Conservation (phyloP, 1,284 basidiomycete genomes). For the Cystobasidiaceae sp. region DNA sequence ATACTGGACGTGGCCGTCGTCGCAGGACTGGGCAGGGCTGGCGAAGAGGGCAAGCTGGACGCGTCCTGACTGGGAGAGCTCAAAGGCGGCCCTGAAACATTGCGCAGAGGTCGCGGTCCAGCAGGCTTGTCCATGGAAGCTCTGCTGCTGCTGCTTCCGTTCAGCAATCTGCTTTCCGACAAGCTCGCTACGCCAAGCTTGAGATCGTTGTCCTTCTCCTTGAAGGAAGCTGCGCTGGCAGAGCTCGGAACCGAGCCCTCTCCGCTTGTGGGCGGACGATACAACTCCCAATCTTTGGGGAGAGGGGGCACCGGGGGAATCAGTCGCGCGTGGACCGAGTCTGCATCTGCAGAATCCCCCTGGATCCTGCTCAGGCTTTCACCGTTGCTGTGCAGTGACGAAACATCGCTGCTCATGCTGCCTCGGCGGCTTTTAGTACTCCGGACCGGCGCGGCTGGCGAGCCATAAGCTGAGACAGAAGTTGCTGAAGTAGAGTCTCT, state of each 20-base stretch:
- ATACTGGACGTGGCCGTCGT: too few species aligned
- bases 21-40: too few species aligned
- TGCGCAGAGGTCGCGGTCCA: slow-evolving; percentile 18
- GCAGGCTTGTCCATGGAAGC: slow-evolving; percentile 26
- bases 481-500: slow-evolving; percentile 77
- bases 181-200: slow-evolving; percentile 20
- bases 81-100: not conserved
- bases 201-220: slow-evolving; percentile 9
- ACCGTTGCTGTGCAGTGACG: slow-evolving; percentile 59
- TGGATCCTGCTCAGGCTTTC: slow-evolving; percentile 46
- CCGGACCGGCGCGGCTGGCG: slow-evolving; percentile 60
- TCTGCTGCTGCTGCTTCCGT: slow-evolving; percentile 3
- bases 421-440: slow-evolving; percentile 54
- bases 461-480: slow-evolving; percentile 64
- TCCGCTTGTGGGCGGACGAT: slow-evolving; percentile 57
- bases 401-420: slow-evolving; percentile 79
- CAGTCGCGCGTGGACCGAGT: slow-evolving; percentile 42
- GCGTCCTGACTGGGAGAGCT: slow-evolving; percentile 25
- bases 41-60: slow-evolving; percentile 34
- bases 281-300: slow-evolving; percentile 79
- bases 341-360: slow-evolving; percentile 40
- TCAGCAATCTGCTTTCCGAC: slow-evolving; percentile 26
- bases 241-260: slow-evolving; percentile 28
- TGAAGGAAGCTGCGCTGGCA: slow-evolving; percentile 21
- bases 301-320: slow-evolving; percentile 95